Conservation (phyloP, 225 moss, liverwort and hornwort species). For the Pleurozium schreberi region DNA sequence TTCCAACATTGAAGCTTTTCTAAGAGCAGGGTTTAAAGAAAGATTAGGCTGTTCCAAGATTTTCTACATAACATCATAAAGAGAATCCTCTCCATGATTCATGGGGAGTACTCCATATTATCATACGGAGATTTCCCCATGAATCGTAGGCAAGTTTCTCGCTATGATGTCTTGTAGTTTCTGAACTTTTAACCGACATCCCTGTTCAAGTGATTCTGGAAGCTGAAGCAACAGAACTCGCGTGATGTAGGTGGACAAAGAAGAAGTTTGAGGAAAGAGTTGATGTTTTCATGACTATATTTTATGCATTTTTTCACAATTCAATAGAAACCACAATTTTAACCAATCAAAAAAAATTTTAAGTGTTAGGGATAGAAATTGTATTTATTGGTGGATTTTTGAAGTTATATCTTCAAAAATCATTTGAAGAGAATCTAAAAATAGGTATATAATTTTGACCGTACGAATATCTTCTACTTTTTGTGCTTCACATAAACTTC, state of each 20-base stretch:
- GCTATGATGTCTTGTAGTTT: background rate
- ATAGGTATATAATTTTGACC: too few relatives aligned
- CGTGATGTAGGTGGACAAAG: slow-evolving; percentile 69
- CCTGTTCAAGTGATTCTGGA: background rate
- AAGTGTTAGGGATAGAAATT: too few relatives aligned
- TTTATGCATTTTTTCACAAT: too few relatives aligned
- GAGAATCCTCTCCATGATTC: background rate
- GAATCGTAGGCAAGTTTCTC: background rate
- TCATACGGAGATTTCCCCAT: background rate
- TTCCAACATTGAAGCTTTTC: background rate
- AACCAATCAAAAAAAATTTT: too few relatives aligned
- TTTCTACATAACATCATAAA: background rate
- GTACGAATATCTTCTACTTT: too few relatives aligned
- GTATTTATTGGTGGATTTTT: too few relatives aligned
- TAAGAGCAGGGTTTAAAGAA: background rate
- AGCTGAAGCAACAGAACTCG: background rate
- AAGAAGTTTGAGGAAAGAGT: too few relatives aligned
- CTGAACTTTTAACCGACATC: background rate
- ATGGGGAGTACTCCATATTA: background rate
- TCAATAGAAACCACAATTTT: too few relatives aligned
- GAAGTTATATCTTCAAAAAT: too few relatives aligned
- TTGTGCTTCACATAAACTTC: too few relatives aligned
- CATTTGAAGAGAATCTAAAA: too few relatives aligned
- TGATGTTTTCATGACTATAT: too few relatives aligned
- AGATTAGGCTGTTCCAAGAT: background rate